phyloP scores from a whole-genome alignment of 768 basidiomycete species.

The Tulasnella sp. region DNA sequence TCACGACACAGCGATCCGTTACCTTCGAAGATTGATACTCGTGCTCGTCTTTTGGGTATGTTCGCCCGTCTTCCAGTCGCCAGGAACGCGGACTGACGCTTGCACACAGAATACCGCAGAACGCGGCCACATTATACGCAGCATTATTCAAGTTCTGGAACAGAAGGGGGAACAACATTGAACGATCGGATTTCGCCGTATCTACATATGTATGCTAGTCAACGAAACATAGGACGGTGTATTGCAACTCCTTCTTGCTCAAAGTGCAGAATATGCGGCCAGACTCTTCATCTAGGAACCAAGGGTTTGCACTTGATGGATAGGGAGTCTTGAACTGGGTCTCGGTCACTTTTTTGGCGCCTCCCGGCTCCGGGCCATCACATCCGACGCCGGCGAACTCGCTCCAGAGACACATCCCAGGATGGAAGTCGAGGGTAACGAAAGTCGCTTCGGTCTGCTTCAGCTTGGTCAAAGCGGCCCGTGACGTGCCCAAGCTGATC shows the following conservation, averaged over 20 bases:
- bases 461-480: background rate
- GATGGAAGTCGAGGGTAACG: background rate
- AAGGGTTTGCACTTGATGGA: background rate
- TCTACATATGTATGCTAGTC: background rate
- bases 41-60: too few species aligned
- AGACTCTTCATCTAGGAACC: background rate
- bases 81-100: too few species aligned
- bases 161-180: too few species aligned
- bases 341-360: background rate
- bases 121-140: too few species aligned
- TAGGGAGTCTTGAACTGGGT: background rate
- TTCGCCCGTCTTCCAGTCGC: too few species aligned
- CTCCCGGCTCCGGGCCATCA: too few species aligned
- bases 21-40: too few species aligned
- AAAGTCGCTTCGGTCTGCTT: background rate
- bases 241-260: background rate
- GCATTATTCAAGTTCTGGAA: too few species aligned
- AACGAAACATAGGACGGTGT: background rate
- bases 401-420: background rate
- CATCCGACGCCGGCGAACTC: background rate
- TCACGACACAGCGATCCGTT: too few species aligned
- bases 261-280: background rate
- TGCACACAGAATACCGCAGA: too few species aligned
- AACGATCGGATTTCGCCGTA: too few species aligned
- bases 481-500: background rate